Evolutionary conservation across 257 asterid species (phyloP).

Genomic region (Verbascum thapsus): DNA sequence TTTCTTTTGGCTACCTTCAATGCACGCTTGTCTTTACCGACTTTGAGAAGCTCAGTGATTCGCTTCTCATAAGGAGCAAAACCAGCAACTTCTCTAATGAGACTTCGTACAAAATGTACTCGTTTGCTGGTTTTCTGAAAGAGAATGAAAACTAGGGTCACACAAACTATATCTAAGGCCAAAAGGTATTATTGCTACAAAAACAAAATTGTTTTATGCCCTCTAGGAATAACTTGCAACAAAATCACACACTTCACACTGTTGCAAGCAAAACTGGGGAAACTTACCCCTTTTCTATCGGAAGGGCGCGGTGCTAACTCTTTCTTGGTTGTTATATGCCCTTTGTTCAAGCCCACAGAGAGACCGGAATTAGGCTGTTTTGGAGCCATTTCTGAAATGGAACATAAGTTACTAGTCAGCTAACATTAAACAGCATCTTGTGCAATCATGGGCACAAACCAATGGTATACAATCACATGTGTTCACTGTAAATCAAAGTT

Average conservation of each 20-base stretch:
- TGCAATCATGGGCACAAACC: not conserved
- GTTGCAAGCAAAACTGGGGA: not conserved
- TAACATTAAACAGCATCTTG: not conserved
- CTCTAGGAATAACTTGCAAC: not conserved
- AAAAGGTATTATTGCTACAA: not conserved
- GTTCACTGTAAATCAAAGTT: not conserved
- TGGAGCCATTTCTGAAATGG: slow-evolving; percentile 43
- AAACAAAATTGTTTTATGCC: not conserved
- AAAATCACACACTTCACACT: too few relatives aligned
- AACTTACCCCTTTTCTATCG: slow-evolving; percentile 41
- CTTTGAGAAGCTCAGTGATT: slow-evolving; percentile 50
- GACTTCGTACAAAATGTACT: slow-evolving; percentile 42
- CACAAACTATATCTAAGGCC: not conserved
- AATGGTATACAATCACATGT: too few relatives aligned
- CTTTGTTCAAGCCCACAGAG: slow-evolving; percentile 49
- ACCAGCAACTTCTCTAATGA: slow-evolving; percentile 54
- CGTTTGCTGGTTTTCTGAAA: slow-evolving; percentile 48
- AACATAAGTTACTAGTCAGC: not conserved
- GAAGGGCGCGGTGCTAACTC: slow-evolving; percentile 51
- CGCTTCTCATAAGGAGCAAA: slow-evolving; percentile 58
- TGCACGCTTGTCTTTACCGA: slow-evolving; percentile 51
- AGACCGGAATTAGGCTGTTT: slow-evolving; percentile 48
- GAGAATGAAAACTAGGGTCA: not conserved
- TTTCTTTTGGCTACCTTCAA: slow-evolving; percentile 48
- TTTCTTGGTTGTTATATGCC: slow-evolving; percentile 50